Percentiles rank a stretch among this genome's conserved stretches.
Evolutionary conservation across 2,329 filamentous ascomycete species (phyloP).

Genomic region (Trichoderma asperellum): DNA sequence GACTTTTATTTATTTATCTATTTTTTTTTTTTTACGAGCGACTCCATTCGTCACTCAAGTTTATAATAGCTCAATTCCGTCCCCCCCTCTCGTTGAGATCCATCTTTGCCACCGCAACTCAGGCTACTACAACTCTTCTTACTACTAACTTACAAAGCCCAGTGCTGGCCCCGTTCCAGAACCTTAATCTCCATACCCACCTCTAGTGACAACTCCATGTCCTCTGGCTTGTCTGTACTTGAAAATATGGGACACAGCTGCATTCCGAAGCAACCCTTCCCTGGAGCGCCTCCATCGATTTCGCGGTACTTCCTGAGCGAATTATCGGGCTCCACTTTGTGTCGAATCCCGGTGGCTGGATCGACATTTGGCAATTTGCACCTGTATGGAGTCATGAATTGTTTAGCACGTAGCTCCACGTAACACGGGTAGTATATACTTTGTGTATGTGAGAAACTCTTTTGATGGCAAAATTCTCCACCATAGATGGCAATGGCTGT

Average conservation of each 20-base stretch:
- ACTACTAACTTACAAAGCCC: conserved; percentile 40
- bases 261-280: conserved; percentile 65
- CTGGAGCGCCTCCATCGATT: conserved; percentile 63
- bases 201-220: conserved; percentile 52
- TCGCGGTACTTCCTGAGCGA: conserved; percentile 62
- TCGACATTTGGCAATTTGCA: conserved; percentile 75
- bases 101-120: conserved; percentile 9
- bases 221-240: conserved; percentile 34
- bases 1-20: neutral
- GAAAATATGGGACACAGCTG: conserved; percentile 63
- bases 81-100: conserved; percentile 1
- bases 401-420: neutral
- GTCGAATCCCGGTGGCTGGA: conserved; percentile 60
- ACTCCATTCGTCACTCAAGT: neutral
- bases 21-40: neutral
- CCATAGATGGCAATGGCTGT: neutral
- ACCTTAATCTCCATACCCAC: conserved; percentile 62
- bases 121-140: neutral
- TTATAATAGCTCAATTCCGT: conserved; percentile 6
- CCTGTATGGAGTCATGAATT: conserved; percentile 36
- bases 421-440: neutral
- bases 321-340: conserved; percentile 59
- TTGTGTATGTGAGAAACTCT: neutral
- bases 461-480: conserved; percentile 2
- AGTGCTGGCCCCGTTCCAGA: conserved; percentile 51